phyloP scores from a whole-genome alignment of 2,329 filamentous ascomycete genomes.

The Penicillium italicum region DNA sequence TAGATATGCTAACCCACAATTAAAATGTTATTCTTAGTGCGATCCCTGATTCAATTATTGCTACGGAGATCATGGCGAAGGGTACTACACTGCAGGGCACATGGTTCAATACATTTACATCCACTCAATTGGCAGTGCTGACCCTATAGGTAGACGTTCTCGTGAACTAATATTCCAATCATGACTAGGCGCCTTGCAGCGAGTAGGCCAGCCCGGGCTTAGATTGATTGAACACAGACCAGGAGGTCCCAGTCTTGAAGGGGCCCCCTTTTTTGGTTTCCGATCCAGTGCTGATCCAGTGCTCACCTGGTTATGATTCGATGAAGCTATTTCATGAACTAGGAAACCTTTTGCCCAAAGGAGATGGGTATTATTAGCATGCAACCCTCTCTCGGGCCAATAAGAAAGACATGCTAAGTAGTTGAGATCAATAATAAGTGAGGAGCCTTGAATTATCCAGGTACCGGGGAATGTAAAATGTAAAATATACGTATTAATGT shows the following conservation, averaged over 20 bases:
- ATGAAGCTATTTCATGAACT: not conserved
- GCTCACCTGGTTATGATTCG: not conserved
- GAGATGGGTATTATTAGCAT: constrained; percentile 18
- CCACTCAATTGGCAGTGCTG: not conserved
- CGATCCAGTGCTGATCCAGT: constrained; percentile 1
- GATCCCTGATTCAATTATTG: constrained; percentile 2
- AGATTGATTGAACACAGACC: constrained; percentile 10
- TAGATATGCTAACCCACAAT: not conserved
- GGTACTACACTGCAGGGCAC: not conserved
- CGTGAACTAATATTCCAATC: constrained; percentile 23
- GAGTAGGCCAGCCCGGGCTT: constrained; percentile 6
- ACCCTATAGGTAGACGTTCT: constrained; percentile 10
- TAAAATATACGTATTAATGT: not conserved
- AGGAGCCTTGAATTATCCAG: not conserved
- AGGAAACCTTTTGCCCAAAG: constrained; percentile 2
- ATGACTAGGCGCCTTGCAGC: constrained; percentile 25
- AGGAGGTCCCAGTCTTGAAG: constrained; percentile 7
- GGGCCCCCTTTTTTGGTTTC: constrained; percentile 1
- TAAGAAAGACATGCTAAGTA: constrained; percentile 1
- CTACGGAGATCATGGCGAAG: not conserved
- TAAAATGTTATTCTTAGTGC: not conserved
- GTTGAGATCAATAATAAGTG: constrained; percentile 6
- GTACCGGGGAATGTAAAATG: not conserved
- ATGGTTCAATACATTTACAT: constrained; percentile 12
- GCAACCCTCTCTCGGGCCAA: constrained; percentile 15